Evolutionary conservation across 768 basidiomycete genomes (phyloP), one percentile per base, ranked within the genome.

Genomic region (Gyrodon lividus): DNA sequence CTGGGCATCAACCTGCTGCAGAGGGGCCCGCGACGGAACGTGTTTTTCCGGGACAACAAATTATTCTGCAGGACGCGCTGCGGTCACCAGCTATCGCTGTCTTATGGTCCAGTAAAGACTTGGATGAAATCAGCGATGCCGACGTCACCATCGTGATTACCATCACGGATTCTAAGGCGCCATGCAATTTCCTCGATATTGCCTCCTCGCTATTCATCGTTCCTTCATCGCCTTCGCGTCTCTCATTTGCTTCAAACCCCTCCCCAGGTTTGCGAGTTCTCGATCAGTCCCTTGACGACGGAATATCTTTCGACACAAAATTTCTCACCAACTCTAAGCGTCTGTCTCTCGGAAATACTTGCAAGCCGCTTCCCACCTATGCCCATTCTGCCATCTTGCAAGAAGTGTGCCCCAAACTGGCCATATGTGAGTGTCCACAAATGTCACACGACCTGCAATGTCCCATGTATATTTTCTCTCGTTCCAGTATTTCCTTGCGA

Each of bases 291-390:
- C 46, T 52, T n/a, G 40, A 19, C 23, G 50, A 23, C 4, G 51
- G 51, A 13, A 39, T 41, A 31, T 52, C 37, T 17, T 52, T 52
- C 24, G 39, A 52, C 38, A 26, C 39, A 13, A 41, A 41, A 41
- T 52, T 50, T n/a, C 38, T 41, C 19, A 22, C 14, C n/a, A 50
- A 40, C n/a, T 33, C 37, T 23, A 33, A 35, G 28, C 47, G 37
- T 3, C 6, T 23, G 39, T 19, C 34, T 5, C 30, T 16, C 10
- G 38, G 51, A 8, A 52, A 34, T 4, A 22, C 41, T 3, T 2
- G 19, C 8, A 40, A 17, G 7, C 47, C 48, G 17, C 38, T 31
- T 19, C 35, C 47, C 14, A 20, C 41, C 17, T 48, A 48, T 41
- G 51, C 51, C 3, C 20, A 34, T 28, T 39, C 37, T 22, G 6